Evolutionary conservation across 305 asterid genomes (phyloP).

Genomic region (Solanum hybrid): DNA sequence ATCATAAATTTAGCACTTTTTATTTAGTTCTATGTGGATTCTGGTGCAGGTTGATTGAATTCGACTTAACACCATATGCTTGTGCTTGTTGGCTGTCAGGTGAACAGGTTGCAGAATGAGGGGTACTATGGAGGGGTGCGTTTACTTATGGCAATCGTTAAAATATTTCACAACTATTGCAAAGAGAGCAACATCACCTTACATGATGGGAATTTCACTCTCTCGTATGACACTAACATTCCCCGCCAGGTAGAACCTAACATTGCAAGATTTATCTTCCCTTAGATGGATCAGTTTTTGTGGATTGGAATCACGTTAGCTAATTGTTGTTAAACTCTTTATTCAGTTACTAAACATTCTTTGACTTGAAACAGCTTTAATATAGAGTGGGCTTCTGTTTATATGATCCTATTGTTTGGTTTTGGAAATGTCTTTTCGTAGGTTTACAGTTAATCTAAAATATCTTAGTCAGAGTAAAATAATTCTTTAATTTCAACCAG

Average conservation of each 20-base stretch:
- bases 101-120: conserved; percentile 50
- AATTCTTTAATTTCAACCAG: not conserved
- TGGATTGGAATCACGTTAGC: not conserved
- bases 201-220: conserved; percentile 26
- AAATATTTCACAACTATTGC: conserved; percentile 51
- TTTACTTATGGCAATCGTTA: conserved; percentile 72
- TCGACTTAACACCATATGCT: not conserved
- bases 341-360: not conserved
- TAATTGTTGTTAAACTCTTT: not conserved
- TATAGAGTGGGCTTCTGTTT: not conserved
- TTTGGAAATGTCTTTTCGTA: not conserved
- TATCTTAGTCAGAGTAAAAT: not conserved
- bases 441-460: not conserved
- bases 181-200: conserved; percentile 41
- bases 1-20: not conserved
- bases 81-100: conserved; percentile 27
- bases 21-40: not conserved
- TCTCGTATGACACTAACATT: conserved; percentile 61
- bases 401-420: not conserved
- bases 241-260: conserved; percentile 65
- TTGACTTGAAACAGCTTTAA: not conserved
- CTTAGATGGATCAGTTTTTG: not conserved
- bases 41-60: not conserved
- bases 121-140: conserved; percentile 93
- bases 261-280: not conserved